Base-by-base conservation (phyloP, 2,329 filamentous ascomycete species). In the Aureobasidium vineae region DNA sequence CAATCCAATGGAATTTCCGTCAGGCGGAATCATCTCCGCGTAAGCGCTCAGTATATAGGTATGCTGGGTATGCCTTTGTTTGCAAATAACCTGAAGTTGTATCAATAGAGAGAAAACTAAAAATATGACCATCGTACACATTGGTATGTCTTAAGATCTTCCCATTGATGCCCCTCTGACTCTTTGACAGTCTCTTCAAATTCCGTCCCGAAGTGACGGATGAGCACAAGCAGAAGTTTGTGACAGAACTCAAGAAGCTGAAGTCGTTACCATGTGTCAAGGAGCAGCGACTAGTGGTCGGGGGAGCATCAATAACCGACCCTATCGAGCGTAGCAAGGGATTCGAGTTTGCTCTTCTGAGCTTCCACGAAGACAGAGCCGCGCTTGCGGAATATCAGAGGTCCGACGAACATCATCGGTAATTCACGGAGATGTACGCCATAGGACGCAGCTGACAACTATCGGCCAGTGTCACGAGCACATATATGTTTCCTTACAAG, bases 271-370 rank as follows among this genome's bases (percentile, higher is more conserved):
- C 81, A 0, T 83, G 79, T 47, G 83, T 85, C 26, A 78, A 83
- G 57, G 71, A 79, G 15, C 76, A 79, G n/a, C 77, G 79, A 1
- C 77, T 85, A 0, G 71, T 83, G 0, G 83, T 85, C 5, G 84
- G 84, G 0, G 82, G 83, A 0, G 83, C 83, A 0, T 84, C 82
- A 0, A 77, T 85, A 5, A 85, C 83, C 0, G 76, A 81, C 26
- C 83, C 83, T 0, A 79, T 82, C 10, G 81, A 81, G 40, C 76
- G 79, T 21, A 85, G 82, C 72, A 83, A 85, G 68, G 83, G 83
- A 0, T 85, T 79, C 56, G 77, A 86, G 13, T 80, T 80, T 66
- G 80, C 81, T 0, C 73, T 85, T 0, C 63, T 86, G 43, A 85
- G 83, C 75, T 84, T 81, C 23, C 84, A 85, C 56, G 71, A 78